These are phyloP conservation scores for Tetraselmis chui DNA, from an alignment of 139 green algal genomes.

Conservation along the genomic window DNA sequence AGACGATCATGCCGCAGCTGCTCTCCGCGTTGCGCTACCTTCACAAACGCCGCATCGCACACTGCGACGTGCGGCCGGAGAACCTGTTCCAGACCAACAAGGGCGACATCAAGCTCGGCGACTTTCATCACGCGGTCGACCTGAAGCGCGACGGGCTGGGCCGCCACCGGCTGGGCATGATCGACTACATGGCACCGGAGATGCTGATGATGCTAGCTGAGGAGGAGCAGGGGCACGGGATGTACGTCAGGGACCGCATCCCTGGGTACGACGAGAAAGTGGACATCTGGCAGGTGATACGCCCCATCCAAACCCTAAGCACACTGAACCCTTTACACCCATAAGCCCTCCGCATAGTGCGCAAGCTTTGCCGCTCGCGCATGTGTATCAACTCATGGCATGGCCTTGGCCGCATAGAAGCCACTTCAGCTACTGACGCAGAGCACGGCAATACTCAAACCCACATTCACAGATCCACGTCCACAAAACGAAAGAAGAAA, in stretches of 20 bases:
- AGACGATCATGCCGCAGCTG: constrained; percentile 33
- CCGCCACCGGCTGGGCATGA: constrained; percentile 20
- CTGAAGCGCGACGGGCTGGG: constrained; percentile 14
- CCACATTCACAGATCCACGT: too few relatives aligned
- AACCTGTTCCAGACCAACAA: constrained; percentile 35
- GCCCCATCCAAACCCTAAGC: too few relatives aligned
- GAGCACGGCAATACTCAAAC: too few relatives aligned
- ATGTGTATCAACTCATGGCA: too few relatives aligned
- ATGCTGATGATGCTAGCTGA: constrained; percentile 26
- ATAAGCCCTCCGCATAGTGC: too few relatives aligned
- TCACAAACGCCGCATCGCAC: constrained; percentile 25
- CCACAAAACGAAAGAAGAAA: too few relatives aligned
- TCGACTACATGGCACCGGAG: constrained; percentile 53
- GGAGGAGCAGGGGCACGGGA: not conserved
- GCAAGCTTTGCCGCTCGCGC: too few relatives aligned
- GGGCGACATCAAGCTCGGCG: constrained; percentile 28
- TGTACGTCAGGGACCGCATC: not conserved
- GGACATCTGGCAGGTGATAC: constrained; percentile 37
- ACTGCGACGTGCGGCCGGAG: constrained; percentile 34
- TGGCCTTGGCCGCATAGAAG: too few relatives aligned
- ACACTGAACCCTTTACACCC: too few relatives aligned
- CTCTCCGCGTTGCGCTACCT: constrained; percentile 37
- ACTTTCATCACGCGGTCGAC: constrained; percentile 25
- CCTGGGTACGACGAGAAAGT: constrained; percentile 45
- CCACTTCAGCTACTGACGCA: too few relatives aligned